Conservation (phyloP, 495 filamentous ascomycete species). For the Geoglossum glabrum region DNA sequence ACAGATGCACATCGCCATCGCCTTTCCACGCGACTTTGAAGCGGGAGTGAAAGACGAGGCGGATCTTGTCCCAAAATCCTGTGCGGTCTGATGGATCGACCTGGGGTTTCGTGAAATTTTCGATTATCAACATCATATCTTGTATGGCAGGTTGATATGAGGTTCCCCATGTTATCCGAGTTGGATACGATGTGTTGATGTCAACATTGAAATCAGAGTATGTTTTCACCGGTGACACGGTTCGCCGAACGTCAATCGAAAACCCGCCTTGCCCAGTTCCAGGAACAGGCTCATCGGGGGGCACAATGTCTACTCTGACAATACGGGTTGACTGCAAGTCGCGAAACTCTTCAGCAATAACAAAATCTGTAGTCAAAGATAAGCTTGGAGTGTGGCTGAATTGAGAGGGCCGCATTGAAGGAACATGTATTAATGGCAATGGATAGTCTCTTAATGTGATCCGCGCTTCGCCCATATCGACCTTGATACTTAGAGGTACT, state of each 20-base stretch:
- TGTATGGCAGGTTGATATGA: conserved; percentile 97
- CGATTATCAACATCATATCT: conserved; percentile 99
- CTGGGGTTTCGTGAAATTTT: conserved; percentile 89
- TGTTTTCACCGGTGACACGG: conserved; percentile 86
- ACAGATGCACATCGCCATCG: conserved; percentile 87
- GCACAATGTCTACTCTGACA: conserved; percentile 70
- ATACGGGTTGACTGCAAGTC: conserved; percentile 56
- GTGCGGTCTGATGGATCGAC: conserved; percentile 82
- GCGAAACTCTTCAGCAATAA: conserved; percentile 85
- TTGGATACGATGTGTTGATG: conserved; percentile 81
- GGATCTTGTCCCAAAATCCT: conserved; percentile 98
- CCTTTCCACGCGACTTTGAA: conserved; percentile 78
- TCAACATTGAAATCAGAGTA: conserved; percentile 82
- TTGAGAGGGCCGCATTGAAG: conserved; percentile 58
- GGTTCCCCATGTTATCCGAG: conserved; percentile 86
- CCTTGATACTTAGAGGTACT: conserved; percentile 70
- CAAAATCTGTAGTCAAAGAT: conserved; percentile 77
- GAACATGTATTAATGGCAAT: conserved; percentile 77
- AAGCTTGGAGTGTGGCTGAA: conserved; percentile 55
- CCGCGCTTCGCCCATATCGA: conserved; percentile 80
- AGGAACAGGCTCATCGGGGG: conserved; percentile 27
- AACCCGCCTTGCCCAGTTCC: conserved; percentile 40
- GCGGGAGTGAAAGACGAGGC: conserved; percentile 85
- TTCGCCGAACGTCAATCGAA: conserved; percentile 68
- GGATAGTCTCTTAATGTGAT: conserved; percentile 82